phyloP scores from a whole-genome alignment of 805 yeast genomes.

The Candida michaelii region DNA sequence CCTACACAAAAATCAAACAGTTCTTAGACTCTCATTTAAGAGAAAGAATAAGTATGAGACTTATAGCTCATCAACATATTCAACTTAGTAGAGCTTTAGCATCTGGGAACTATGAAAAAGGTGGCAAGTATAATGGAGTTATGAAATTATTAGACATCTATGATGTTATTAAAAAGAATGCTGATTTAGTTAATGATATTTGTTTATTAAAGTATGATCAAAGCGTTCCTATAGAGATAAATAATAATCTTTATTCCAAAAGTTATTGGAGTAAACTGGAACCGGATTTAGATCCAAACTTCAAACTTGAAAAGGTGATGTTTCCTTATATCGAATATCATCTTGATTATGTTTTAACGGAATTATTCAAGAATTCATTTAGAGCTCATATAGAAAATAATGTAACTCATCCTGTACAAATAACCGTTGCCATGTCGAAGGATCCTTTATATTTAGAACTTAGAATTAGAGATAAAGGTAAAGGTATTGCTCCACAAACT shows the following conservation, averaged over 20 bases:
- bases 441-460: conserved; percentile 55
- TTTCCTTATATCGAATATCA: conserved; percentile 88
- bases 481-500: conserved; percentile 74
- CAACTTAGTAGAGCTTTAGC: conserved; percentile 48
- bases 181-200: conserved; percentile 78
- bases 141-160: conserved; percentile 66
- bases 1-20: conserved; percentile 49
- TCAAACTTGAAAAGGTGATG: conserved; percentile 49
- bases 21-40: conserved; percentile 75
- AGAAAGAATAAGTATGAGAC: conserved; percentile 84
- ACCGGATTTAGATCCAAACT: conserved; percentile 16
- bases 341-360: conserved; percentile 83
- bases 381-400: conserved; percentile 82
- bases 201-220: conserved; percentile 82
- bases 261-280: conserved; percentile 32
- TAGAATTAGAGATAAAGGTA: conserved; percentile 82
- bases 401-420: conserved; percentile 36
- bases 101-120: conserved; percentile 42
- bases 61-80: conserved; percentile 83
- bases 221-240: conserved; percentile 58
- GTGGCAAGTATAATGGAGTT: conserved; percentile 58
- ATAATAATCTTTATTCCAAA: conserved; percentile 33
- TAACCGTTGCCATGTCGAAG: conserved; percentile 37
- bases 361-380: conserved; percentile 81
- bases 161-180: conserved; percentile 60